These are phyloP conservation scores for Cicer pinnatifidum DNA, from an alignment of 306 rosid genomes.

Conservation along the genomic window DNA sequence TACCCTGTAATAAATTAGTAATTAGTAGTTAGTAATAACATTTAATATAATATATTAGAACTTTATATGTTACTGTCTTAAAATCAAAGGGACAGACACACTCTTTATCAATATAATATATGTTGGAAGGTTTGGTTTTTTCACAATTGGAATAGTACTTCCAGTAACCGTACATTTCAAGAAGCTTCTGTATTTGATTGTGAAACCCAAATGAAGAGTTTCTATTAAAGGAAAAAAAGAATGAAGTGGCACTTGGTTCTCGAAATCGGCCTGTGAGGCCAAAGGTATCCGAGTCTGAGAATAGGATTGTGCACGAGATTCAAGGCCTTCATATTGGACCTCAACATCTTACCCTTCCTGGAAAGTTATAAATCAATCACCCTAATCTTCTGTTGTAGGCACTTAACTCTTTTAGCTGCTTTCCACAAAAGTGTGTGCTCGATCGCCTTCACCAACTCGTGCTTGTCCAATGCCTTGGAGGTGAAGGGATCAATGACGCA, in stretches of 20 bases:
- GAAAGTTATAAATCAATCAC: slow-evolving; percentile 77
- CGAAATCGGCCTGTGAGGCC: slow-evolving; percentile 49
- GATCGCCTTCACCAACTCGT: slow-evolving; percentile 53
- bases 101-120: not conserved
- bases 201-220: slow-evolving; percentile 1
- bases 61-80: not conserved
- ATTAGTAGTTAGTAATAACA: not conserved
- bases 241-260: not conserved
- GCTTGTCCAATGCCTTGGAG: not conserved
- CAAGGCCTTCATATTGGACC: slow-evolving; percentile 62
- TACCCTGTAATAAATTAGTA: not conserved
- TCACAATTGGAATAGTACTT: not conserved
- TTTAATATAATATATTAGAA: not conserved
- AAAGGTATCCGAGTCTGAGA: slow-evolving; percentile 66
- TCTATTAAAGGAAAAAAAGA: not conserved
- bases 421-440: slow-evolving; percentile 73
- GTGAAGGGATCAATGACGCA: not conserved
- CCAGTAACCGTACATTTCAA: not conserved
- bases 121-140: not conserved
- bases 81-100: not conserved
- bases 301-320: slow-evolving; percentile 68
- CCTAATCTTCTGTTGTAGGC: slow-evolving; percentile 69
- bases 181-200: not conserved
- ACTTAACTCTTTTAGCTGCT: slow-evolving; percentile 11
- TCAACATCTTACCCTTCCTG: slow-evolving; percentile 80